Evolutionary conservation across 179 eudicot genomes (phyloP).

Genomic region (Vitellaria paradoxa): DNA sequence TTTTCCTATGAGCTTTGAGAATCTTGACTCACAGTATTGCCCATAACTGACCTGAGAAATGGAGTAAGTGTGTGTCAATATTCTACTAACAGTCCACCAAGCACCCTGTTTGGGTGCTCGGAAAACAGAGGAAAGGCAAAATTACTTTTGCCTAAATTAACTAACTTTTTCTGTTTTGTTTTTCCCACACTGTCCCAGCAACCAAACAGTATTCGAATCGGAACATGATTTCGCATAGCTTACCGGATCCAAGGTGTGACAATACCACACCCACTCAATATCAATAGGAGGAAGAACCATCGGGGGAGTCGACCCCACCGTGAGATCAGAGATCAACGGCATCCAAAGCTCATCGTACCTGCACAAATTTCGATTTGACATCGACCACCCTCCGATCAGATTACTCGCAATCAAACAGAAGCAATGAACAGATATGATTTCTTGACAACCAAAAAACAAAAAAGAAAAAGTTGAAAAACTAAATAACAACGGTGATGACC

Average conservation of each 20-base stretch:
- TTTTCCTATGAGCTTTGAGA: constrained; percentile 74
- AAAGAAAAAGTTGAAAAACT: background rate
- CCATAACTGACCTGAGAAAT: constrained; percentile 56
- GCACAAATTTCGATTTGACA: constrained; percentile 6
- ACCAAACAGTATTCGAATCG: constrained; percentile 3
- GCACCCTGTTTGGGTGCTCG: constrained; percentile 1
- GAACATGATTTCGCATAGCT: constrained; percentile 3
- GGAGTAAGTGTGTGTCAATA: too few species aligned
- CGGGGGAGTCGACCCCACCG: constrained; percentile 49
- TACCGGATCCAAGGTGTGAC: constrained; percentile 90
- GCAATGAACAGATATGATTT: background rate
- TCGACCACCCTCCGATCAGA: background rate
- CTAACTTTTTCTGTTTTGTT: background rate
- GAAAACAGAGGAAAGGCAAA: constrained; percentile 7
- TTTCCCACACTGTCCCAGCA: constrained; percentile 1
- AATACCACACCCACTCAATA: constrained; percentile 94
- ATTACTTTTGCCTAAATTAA: too few species aligned
- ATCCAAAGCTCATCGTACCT: constrained; percentile 93
- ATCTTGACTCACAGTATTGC: constrained; percentile 62
- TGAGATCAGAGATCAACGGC: constrained; percentile 80
- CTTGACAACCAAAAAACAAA: background rate
- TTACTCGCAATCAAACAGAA: background rate
- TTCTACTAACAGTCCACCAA: too few species aligned
- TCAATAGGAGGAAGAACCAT: constrained; percentile 87
- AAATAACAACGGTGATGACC: constrained; percentile 27